Conservation (phyloP, 495 filamentous ascomycete species). For the Usnea hakonensis region DNA sequence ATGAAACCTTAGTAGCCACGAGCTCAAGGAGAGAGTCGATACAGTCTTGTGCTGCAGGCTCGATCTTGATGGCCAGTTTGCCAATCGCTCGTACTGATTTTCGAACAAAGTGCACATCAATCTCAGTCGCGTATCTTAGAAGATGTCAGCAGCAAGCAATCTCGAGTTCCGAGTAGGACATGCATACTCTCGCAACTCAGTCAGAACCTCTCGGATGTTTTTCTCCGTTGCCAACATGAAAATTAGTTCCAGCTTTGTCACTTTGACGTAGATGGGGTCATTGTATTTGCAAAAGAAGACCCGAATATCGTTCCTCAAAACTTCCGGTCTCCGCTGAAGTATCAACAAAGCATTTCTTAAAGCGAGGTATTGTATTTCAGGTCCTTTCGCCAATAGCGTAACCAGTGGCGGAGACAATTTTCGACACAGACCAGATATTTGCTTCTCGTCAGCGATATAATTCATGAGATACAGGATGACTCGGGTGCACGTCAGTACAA, state of each 20-base stretch:
- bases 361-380: conserved; percentile 95
- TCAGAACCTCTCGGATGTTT: conserved; percentile 92
- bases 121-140: conserved; percentile 81
- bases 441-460: conserved; percentile 91
- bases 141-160: neutral
- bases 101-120: conserved; percentile 96
- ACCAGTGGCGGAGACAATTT: conserved; percentile 95
- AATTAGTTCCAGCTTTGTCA: conserved; percentile 96
- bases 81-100: conserved; percentile 97
- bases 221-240: conserved; percentile 97
- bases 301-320: conserved; percentile 90
- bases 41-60: conserved; percentile 80
- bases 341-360: conserved; percentile 92
- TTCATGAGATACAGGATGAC: conserved; percentile 98
- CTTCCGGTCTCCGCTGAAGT: conserved; percentile 85
- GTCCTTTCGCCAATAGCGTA: conserved; percentile 89
- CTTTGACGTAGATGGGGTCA: conserved; percentile 98
- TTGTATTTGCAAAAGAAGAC: conserved; percentile 99
- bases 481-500: conserved; percentile 90
- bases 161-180: neutral
- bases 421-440: conserved; percentile 77
- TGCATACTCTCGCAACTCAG: conserved; percentile 80
- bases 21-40: conserved; percentile 90
- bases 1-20: conserved; percentile 97
- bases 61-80: conserved; percentile 98